A percentile compares a stretch with the other conserved stretches of the same genome.
Conservation (phyloP, 2,329 filamentous ascomycete species). For the Zymoseptoria brevis region DNA sequence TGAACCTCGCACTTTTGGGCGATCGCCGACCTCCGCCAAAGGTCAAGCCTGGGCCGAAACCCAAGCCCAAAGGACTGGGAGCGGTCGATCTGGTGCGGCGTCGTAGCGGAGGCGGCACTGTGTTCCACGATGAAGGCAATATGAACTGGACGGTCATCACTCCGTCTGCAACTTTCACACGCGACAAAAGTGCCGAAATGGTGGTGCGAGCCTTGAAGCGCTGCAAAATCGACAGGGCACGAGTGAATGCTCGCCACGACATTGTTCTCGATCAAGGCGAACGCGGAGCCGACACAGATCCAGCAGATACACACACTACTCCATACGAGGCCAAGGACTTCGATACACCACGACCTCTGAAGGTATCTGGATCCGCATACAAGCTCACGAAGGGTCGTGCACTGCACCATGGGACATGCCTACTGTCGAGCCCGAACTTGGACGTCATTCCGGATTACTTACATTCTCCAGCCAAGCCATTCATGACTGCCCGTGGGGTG, state of each 20-base stretch:
- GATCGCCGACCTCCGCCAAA: slow-evolving; percentile 5
- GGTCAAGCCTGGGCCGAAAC: slow-evolving; percentile 27
- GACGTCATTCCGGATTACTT: slow-evolving; percentile 60
- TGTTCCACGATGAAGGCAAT: slow-evolving; percentile 90
- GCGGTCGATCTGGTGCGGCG: slow-evolving; percentile 64
- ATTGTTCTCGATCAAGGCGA: slow-evolving; percentile 63
- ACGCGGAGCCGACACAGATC: slow-evolving; percentile 20
- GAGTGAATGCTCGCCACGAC: slow-evolving; percentile 86
- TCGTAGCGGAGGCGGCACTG: slow-evolving; percentile 80
- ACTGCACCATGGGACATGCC: slow-evolving; percentile 86
- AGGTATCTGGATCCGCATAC: slow-evolving; percentile 90
- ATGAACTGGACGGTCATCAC: slow-evolving; percentile 92
- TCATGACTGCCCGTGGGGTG: slow-evolving; percentile 74
- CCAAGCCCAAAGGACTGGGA: slow-evolving; percentile 35
- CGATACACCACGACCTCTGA: slow-evolving; percentile 42
- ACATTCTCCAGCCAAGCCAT: slow-evolving; percentile 67
- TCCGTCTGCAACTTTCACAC: slow-evolving; percentile 66
- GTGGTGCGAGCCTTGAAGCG: slow-evolving; percentile 70
- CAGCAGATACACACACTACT: slow-evolving; percentile 38
- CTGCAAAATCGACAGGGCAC: slow-evolving; percentile 51
- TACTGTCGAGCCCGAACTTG: slow-evolving; percentile 71
- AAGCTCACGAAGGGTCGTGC: slow-evolving; percentile 76
- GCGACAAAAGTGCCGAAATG: slow-evolving; percentile 86
- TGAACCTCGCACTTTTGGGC: slow-evolving; percentile 59
- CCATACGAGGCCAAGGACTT: slow-evolving; percentile 33